A percentile compares a stretch with the other conserved stretches of the same genome.
These are phyloP conservation scores for Chlamydomonas sp. DNA, from an alignment of 139 green algal species.

Conservation along the genomic window DNA sequence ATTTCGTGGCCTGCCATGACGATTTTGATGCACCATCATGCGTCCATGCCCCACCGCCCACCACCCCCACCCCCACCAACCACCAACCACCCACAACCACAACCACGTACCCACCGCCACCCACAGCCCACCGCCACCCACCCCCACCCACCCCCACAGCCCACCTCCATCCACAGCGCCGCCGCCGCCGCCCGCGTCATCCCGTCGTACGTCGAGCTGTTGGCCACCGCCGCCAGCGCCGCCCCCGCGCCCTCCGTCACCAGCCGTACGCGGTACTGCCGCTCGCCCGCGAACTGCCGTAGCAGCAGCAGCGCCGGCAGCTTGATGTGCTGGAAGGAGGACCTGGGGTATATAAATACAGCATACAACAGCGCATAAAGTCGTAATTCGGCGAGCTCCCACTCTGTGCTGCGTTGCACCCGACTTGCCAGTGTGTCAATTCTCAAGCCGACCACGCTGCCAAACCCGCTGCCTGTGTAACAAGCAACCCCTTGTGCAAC, in stretches of 20 bases:
- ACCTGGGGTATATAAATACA: background rate
- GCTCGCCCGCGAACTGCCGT: conserved; percentile 26
- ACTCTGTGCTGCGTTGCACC: too few species aligned
- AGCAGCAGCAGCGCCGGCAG: conserved; percentile 47
- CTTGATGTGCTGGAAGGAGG: conserved; percentile 42
- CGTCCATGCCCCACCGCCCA: too few species aligned
- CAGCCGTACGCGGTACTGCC: conserved; percentile 34
- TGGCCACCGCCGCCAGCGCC: conserved; percentile 35
- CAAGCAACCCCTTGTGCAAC: too few species aligned
- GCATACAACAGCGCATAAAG: background rate
- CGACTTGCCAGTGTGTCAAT: too few species aligned
- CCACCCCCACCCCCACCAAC: too few species aligned
- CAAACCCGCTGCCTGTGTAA: too few species aligned
- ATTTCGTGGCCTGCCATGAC: too few species aligned
- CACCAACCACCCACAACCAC: background rate
- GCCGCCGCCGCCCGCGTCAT: conserved; percentile 41
- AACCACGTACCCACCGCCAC: background rate
- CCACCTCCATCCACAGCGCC: conserved; percentile 50
- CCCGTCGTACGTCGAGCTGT: conserved; percentile 37
- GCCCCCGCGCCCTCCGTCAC: conserved; percentile 44
- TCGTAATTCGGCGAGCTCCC: too few species aligned
- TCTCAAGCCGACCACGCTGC: too few species aligned
- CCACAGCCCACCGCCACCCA: background rate
- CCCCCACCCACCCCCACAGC: background rate
- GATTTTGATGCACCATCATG: too few species aligned